These are phyloP conservation scores for Malus hybrid DNA, from an alignment of 331 rosid genomes.

Conservation along the genomic window DNA sequence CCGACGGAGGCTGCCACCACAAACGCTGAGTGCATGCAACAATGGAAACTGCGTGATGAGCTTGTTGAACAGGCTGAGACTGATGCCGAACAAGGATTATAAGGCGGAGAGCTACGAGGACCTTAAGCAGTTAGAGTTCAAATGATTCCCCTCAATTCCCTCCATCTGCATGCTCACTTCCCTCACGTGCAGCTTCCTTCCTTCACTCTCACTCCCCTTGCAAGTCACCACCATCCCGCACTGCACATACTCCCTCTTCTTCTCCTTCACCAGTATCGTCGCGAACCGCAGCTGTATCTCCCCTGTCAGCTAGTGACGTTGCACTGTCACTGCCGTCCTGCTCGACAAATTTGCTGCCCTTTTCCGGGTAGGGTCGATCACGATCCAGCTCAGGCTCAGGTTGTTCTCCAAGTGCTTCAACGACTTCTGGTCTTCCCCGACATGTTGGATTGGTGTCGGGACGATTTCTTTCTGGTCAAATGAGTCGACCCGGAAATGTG, in stretches of 20 bases:
- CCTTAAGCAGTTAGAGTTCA: slow-evolving; percentile 50
- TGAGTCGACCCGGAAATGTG: slow-evolving; percentile 58
- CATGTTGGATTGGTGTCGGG: slow-evolving; percentile 27
- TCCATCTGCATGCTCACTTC: slow-evolving; percentile 58
- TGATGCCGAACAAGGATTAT: slow-evolving; percentile 56
- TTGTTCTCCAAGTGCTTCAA: slow-evolving; percentile 40
- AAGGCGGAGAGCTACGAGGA: slow-evolving; percentile 72
- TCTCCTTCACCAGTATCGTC: slow-evolving; percentile 28
- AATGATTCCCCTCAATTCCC: slow-evolving; percentile 49
- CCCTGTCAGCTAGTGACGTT: slow-evolving; percentile 55
- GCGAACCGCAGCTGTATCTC: slow-evolving; percentile 49
- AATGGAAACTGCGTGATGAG: slow-evolving; percentile 25
- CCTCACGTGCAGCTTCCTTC: slow-evolving; percentile 48
- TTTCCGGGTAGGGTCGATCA: slow-evolving; percentile 45
- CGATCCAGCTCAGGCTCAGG: slow-evolving; percentile 59
- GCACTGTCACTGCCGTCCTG: slow-evolving; percentile 42
- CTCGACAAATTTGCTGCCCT: slow-evolving; percentile 63
- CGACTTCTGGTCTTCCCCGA: slow-evolving; percentile 21
- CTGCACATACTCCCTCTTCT: slow-evolving; percentile 16
- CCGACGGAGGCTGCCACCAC: slow-evolving; percentile 30
- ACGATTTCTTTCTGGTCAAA: slow-evolving; percentile 47
- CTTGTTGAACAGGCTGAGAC: slow-evolving; percentile 35
- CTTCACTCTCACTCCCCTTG: slow-evolving; percentile 25
- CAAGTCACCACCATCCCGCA: slow-evolving; percentile 56
- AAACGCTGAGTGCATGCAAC: slow-evolving; percentile 18